Evolutionary conservation across 352 stramenopile species (phyloP), one percentile per base, ranked within the genome.

Genomic region (Globisporangium viniferum): DNA sequence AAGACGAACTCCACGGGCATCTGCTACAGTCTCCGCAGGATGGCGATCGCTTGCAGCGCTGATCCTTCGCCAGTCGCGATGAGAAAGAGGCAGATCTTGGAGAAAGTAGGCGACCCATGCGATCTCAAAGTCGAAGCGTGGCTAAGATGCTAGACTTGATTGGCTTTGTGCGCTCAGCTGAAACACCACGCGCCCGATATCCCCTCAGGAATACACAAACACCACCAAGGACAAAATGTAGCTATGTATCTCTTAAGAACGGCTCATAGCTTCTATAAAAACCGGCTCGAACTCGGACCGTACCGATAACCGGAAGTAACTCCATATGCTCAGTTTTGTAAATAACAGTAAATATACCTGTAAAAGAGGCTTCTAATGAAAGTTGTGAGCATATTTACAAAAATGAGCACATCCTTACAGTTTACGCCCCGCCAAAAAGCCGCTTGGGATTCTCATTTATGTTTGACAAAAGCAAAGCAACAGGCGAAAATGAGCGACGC

Each of bases 11-110:
- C 39, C 12, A 44, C 70, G 0, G 63, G 54, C 0, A 80, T 82
- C 61, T 83, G 72, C 67, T 82, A 79, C 63, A 77, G 72, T 58
- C 46, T 66, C 5, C 60, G 68, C 0, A 66, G 71, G 57, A 81
- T 82, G 71, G 69, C 22, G 2, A 74, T 81, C 9, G 39, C 63
- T 4, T 86, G 75, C 61, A 59, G 62, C 15, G 33, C 31, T 20
- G 74, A 67, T n/a, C 20, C 59, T 3, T 65, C 68, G 29, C 46
- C 61, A 3, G 66, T 75, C n/a, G 59, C 71, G 29, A 76, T 80
- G 70, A 66, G 76, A 2, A 69, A 62, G 1, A 62, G 54, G 20
- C 76, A 84, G 61, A 84, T 86, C 61, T 64, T 55, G 2, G 35
- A 59, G 31, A 41, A 63, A 0, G 56, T 82, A 15, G 76, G 74